phyloP scores from a whole-genome alignment of 306 rosid species.

The Medicago ruthenica region DNA sequence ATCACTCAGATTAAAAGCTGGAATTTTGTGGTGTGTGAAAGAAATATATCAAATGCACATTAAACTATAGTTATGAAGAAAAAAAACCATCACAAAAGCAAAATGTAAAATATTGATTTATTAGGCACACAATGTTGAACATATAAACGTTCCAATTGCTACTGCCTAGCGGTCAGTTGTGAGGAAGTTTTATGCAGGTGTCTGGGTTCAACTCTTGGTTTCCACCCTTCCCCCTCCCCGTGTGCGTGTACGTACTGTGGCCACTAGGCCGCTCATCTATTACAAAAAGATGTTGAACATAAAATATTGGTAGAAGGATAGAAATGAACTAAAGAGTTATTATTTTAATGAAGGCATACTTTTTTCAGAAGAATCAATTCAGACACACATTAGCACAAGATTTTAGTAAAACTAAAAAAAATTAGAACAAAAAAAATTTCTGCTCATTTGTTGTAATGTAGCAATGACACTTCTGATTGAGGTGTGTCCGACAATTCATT shows the following conservation, averaged over 20 bases:
- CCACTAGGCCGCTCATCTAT: too few relatives aligned
- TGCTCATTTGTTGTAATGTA: neutral
- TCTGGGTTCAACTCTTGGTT: too few relatives aligned
- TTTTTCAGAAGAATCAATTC: constrained; percentile 1
- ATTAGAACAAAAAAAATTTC: neutral
- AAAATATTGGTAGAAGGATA: neutral
- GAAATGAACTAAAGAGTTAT: neutral
- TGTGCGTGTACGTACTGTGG: too few relatives aligned
- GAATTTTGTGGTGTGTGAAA: neutral
- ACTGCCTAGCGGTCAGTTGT: too few relatives aligned
- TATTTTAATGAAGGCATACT: neutral
- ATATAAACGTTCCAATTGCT: too few relatives aligned
- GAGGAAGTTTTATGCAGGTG: too few relatives aligned
- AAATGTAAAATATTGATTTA: neutral
- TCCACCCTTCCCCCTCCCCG: too few relatives aligned
- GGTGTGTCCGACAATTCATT: too few relatives aligned
- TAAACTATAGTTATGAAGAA: neutral
- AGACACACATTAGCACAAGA: neutral
- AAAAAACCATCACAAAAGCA: neutral
- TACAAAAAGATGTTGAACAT: too few relatives aligned
- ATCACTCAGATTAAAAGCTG: neutral
- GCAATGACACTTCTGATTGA: too few relatives aligned
- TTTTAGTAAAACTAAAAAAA: neutral
- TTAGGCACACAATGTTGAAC: constrained; percentile 4
- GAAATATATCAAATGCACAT: neutral